phyloP scores from a whole-genome alignment of 2,329 filamentous ascomycete genomes.

The Ceratocystis cacaofunesta region DNA sequence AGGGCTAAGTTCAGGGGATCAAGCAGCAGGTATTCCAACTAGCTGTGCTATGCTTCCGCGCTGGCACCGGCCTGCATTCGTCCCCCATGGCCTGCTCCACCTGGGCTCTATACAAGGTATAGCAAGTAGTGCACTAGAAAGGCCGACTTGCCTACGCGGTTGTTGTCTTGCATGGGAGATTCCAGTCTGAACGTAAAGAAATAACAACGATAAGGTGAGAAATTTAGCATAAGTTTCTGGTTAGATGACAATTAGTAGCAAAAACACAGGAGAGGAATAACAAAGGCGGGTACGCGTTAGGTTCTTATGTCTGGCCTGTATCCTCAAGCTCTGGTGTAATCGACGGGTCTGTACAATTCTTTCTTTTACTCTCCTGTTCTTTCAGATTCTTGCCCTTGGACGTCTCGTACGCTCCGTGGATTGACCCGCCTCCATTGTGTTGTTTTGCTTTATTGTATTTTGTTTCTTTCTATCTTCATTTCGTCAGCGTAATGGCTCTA shows the following conservation, averaged over 20 bases:
- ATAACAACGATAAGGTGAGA: background rate
- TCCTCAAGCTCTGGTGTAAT: background rate
- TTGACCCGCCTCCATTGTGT: background rate
- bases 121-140: no score
- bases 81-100: background rate
- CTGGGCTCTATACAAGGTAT: background rate
- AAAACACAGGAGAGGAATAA: background rate
- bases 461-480: background rate
- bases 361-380: background rate
- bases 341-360: background rate
- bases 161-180: conserved; percentile 10
- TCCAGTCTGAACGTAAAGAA: background rate
- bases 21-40: background rate
- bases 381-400: background rate
- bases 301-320: background rate
- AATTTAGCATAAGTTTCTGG: background rate
- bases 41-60: background rate
- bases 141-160: background rate
- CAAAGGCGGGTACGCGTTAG: background rate
- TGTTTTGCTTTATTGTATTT: background rate
- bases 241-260: background rate
- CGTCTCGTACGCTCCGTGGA: background rate
- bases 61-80: background rate
- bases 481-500: background rate
- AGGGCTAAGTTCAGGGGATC: background rate